Evolutionary conservation across 768 basidiomycete genomes (phyloP), one percentile per base, ranked within the genome.

Genomic region (Phlebiopsis gigantea): DNA sequence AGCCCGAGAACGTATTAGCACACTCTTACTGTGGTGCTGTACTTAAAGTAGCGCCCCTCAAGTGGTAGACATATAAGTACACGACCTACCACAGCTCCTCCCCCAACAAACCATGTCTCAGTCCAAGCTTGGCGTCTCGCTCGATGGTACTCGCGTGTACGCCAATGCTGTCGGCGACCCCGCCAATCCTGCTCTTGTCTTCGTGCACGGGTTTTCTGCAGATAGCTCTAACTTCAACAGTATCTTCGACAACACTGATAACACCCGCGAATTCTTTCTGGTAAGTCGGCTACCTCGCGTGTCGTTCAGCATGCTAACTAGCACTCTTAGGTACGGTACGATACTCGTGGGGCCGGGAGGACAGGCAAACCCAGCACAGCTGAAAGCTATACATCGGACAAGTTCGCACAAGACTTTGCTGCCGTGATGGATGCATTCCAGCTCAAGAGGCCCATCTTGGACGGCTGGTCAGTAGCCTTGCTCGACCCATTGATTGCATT

Each of bases 301-400:
- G n/a, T n/a, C n/a, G n/a, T n/a, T 44, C 42, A 17, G 42, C 7
- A 44, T n/a, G 17, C 17, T 39, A 31, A 7, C 28, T 65, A 22
- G 26, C 8, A 22, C 46, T 4, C 8, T 21, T 26, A 46, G 66
- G 60, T 65, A 19, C 64, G 64, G 12, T 67, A 65, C 49, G 66
- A 67, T 41, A 53, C 63, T 22, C 64, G 66, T 45, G 63, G 64
- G 12, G 62, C 63, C 45, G 65, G 64, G 21, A 46, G 63, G n/a
- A 62, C 58, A 14, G 62, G 63, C 12, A 58, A 51, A 15, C 57
- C 53, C 10, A 46, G 24, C 21, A 44, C 41, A 12, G 26, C 47
- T n/a, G 62, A 62, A 15, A 59, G 43, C 17, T 62, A 64, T 26
- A 39, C 45, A 1, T 51, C 62, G 3, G 21, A 39, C 9, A 34